Evolutionary conservation across 768 basidiomycete species (phyloP).

Genomic region (Strobilomyces echinocephalus): DNA sequence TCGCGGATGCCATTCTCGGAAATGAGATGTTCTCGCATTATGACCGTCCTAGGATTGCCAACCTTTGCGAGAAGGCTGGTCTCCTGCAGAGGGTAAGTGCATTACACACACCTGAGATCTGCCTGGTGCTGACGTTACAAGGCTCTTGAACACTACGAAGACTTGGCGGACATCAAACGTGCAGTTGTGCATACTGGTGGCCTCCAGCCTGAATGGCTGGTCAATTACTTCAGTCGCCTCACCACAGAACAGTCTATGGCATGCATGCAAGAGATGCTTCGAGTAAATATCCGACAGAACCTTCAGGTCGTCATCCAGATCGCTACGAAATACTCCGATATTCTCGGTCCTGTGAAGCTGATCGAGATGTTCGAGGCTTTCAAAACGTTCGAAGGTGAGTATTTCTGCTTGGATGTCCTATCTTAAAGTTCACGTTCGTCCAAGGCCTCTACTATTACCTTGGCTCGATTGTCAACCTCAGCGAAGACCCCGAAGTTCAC

Average conservation of each 20-base stretch:
- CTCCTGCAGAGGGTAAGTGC: slow-evolving; percentile 78
- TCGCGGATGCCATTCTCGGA: slow-evolving; percentile 96
- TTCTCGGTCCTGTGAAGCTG: slow-evolving; percentile 93
- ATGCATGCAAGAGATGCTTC: slow-evolving; percentile 95
- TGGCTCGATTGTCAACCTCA: slow-evolving; percentile 95
- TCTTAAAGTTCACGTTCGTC: neutral
- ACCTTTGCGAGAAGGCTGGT: slow-evolving; percentile 97
- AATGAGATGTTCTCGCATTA: slow-evolving; percentile 99
- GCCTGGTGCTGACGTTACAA: slow-evolving; percentile 31
- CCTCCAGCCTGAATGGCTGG: slow-evolving; percentile 92
- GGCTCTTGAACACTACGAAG: slow-evolving; percentile 98
- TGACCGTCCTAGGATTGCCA: slow-evolving; percentile 93
- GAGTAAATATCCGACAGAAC: slow-evolving; percentile 96
- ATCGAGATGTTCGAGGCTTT: slow-evolving; percentile 98
- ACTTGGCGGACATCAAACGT: slow-evolving; percentile 97
- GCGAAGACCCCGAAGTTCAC: slow-evolving; percentile 93
- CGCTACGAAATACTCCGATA: slow-evolving; percentile 97
- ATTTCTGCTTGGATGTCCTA: neutral
- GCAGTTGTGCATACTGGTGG: slow-evolving; percentile 89
- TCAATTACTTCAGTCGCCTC: slow-evolving; percentile 93
- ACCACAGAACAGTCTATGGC: slow-evolving; percentile 97
- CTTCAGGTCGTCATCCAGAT: slow-evolving; percentile 95
- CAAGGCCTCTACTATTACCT: slow-evolving; percentile 95
- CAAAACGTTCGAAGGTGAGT: slow-evolving; percentile 89
- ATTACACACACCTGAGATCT: neutral